Conservation (phyloP, 2,329 filamentous ascomycete genomes). For the Exophiala alcalophila region DNA sequence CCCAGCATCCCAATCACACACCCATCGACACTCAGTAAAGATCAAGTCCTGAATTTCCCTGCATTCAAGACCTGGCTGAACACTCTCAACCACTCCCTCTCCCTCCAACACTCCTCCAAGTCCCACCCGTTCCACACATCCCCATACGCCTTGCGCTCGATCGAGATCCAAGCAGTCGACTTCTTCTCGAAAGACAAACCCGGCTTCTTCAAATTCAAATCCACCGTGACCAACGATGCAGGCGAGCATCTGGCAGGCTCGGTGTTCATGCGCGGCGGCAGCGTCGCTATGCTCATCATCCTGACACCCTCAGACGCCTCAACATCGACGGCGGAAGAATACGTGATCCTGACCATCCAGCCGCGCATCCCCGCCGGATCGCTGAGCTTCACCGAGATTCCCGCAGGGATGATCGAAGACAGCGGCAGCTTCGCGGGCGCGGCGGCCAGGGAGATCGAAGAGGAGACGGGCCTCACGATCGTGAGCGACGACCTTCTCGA, state of each 20-base stretch:
- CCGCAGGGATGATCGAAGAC: slow-evolving; percentile 61
- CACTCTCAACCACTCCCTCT: slow-evolving; percentile 49
- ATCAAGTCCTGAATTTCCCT: slow-evolving; percentile 44
- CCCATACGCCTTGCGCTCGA: slow-evolving; percentile 51
- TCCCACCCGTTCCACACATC: slow-evolving; percentile 51
- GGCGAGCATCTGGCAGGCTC: slow-evolving; percentile 54
- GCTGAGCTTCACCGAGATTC: slow-evolving; percentile 55
- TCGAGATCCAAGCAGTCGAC: slow-evolving; percentile 55
- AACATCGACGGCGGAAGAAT: slow-evolving; percentile 41
- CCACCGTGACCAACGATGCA: slow-evolving; percentile 51
- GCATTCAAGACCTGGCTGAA: slow-evolving; percentile 56
- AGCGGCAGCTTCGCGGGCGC: slow-evolving; percentile 52
- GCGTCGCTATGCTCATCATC: slow-evolving; percentile 57
- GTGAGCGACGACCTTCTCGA: slow-evolving; percentile 51
- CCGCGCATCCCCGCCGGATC: slow-evolving; percentile 57
- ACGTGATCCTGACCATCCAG: slow-evolving; percentile 55
- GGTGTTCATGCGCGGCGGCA: slow-evolving; percentile 58
- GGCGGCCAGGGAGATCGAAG: slow-evolving; percentile 56
- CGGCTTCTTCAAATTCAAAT: slow-evolving; percentile 57
- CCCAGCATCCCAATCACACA: slow-evolving; percentile 37
- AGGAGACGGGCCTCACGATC: slow-evolving; percentile 56
- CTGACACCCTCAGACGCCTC: slow-evolving; percentile 47
- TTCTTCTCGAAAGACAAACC: slow-evolving; percentile 50
- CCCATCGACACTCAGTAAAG: slow-evolving; percentile 42
- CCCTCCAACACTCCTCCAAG: slow-evolving; percentile 42